These are phyloP conservation scores for Colletotrichum lindemuthianum DNA, from an alignment of 2,329 filamentous ascomycete genomes.

Conservation along the genomic window DNA sequence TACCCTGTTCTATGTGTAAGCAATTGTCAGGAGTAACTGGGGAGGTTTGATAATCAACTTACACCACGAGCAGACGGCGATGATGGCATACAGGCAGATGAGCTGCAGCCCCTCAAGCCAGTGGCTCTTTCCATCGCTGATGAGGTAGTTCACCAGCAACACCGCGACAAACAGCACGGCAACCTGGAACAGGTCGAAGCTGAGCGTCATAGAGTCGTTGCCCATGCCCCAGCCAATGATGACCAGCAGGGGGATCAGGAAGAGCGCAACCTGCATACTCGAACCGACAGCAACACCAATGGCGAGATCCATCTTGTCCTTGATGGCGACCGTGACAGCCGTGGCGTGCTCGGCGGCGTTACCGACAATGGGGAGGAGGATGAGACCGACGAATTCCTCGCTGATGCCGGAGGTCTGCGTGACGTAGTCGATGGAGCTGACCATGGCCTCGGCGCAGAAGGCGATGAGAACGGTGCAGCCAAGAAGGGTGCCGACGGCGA, in stretches of 20 bases:
- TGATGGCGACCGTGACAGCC: slow-evolving; percentile 80
- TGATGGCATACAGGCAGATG: slow-evolving; percentile 82
- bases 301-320: slow-evolving; percentile 87
- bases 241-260: slow-evolving; percentile 80
- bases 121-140: slow-evolving; percentile 84
- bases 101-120: slow-evolving; percentile 83
- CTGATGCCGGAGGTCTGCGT: slow-evolving; percentile 68
- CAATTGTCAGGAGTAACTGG: accelerated
- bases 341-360: slow-evolving; percentile 87
- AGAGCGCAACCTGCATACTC: slow-evolving; percentile 83
- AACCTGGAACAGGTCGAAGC: slow-evolving; percentile 90
- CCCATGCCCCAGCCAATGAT: slow-evolving; percentile 82
- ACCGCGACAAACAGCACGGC: slow-evolving; percentile 86
- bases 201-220: slow-evolving; percentile 78
- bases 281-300: slow-evolving; percentile 84
- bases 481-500: slow-evolving; percentile 77
- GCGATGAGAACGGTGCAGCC: slow-evolving; percentile 83
- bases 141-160: slow-evolving; percentile 86
- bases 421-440: slow-evolving; percentile 76
- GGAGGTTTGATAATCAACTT: slow-evolving; percentile 45
- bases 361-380: slow-evolving; percentile 84
- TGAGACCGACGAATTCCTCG: slow-evolving; percentile 81
- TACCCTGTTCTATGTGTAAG: slow-evolving; percentile 14
- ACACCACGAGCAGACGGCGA: slow-evolving; percentile 75
- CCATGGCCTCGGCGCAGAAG: slow-evolving; percentile 83